Evolutionary conservation across 768 basidiomycete genomes (phyloP), one percentile per base, ranked within the genome.

Genomic region (Ephemerocybe angulata): DNA sequence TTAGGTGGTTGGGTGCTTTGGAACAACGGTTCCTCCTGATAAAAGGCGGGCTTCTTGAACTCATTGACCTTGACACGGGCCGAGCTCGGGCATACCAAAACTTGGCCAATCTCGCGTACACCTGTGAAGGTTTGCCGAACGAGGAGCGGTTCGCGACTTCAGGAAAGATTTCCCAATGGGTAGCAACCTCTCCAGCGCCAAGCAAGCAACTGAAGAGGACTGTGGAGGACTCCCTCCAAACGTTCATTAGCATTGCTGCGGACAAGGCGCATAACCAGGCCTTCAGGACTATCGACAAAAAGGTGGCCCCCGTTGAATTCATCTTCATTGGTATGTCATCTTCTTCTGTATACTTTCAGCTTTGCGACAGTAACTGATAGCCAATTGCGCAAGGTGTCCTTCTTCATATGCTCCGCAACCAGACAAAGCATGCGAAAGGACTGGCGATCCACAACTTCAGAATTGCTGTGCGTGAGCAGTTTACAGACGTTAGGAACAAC

Each of bases 31-130:
- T 84, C 63, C 76, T 89, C 47, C 65, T 72, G n/a, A 69, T 74
- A 13, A 81, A 85, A 0, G 79, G 74, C 13, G 88, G 88, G 17
- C 76, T 93, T 19, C 71, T 75, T 1, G 63, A 73, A 29, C 69
- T 75, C 37, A 73, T 93, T 44, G 67, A 79, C 42, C 86, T 86
- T 77, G 85, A 89, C 49, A 80, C 76, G 22, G 82, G 72, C 56
- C 83, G 88, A 22, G 89, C 84, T n/a, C 81, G 84, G 28, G 83
- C 88, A 64, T 93, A 88, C 70, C 86, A 89, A 61, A 82, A 83
- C 56, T 70, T 93, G 30, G 86, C 87, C 0, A 81, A 83, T 47
- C 70, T 91, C 62, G 78, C 88, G 3, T 88, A 76, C 62, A 87
- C 83, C 61, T 87, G 85, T 59, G 80, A 84, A 56, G 70, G 74